Evolutionary conservation across 179 eudicot genomes (phyloP), one percentile per base, ranked within the genome.

Genomic region (Sideroxylon spinosum): DNA sequence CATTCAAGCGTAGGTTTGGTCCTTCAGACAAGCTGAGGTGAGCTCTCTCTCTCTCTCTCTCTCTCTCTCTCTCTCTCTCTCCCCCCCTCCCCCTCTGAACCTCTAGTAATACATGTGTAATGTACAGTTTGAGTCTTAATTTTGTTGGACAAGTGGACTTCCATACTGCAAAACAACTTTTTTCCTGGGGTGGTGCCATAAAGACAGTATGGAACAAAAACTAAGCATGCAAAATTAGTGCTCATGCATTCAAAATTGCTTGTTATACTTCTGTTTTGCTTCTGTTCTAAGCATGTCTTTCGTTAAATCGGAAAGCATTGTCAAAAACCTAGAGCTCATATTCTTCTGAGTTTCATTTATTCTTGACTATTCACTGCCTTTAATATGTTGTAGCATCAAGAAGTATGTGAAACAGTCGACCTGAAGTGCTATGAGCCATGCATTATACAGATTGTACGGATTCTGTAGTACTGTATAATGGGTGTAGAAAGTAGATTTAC

Each of bases 11-110:
- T 20, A 88, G 86, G 12, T 87, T 91, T 73, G 86, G 94, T 82
- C 98, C 98, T 82, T 91, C 97, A 16, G 98, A 93, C 86, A 93
- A 93, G 87, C 85, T 93, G 87, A 95, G 99, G 99, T 95, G 81
- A 65, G 71, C 76, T 81, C 73, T 78, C 75, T 75, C 81, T 70
- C 78, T 71, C 70, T 19, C 70, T 75, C 70, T 44, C 67, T 53
- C 57, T 9, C 26, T 44, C 26, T 60, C 37, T 46, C 52, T 46
- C 55, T 37, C 22, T 9, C 16, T 7, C 56, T 49, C 52, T 49
- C n/a, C n/a, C n/a, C n/a, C n/a, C n/a, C n/a, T 44, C 20, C 19
- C 52, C 29, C 46, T 67, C 19, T 64, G 44, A 12, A 19, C 25
- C 8, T 44, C 11, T 8, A 23, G 28, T 62, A 7, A 23, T 44